Percentiles rank a stretch among this genome's conserved stretches.
Evolutionary conservation across 129 eudicot species (phyloP).

Genomic region (Heracleum sosnowskyi): DNA sequence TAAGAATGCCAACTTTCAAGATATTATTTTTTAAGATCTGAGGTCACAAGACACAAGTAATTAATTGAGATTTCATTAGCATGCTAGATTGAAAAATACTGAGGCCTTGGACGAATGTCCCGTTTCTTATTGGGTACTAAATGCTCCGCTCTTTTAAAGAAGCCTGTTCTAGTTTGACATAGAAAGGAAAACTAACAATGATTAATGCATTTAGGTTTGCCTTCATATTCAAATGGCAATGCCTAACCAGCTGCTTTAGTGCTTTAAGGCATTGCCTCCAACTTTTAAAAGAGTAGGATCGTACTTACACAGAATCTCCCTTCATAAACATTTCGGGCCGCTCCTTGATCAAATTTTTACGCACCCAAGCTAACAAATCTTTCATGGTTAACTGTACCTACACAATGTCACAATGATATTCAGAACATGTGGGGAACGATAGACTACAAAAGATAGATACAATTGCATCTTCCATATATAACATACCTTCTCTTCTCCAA

Average conservation of each 20-base stretch:
- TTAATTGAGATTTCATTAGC: no score
- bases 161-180: neutral
- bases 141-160: neutral
- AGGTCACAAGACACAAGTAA: neutral
- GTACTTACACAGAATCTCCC: constrained; percentile 86
- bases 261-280: neutral
- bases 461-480: neutral
- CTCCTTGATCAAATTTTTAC: constrained; percentile 79
- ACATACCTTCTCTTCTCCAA: constrained; percentile 55
- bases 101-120: neutral
- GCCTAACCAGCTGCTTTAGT: neutral
- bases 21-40: neutral
- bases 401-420: constrained; percentile 1
- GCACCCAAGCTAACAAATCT: constrained; percentile 76
- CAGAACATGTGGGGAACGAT: neutral
- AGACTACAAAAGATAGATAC: neutral
- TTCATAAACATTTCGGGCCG: constrained; percentile 98
- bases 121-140: no score
- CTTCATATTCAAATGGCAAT: neutral
- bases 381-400: constrained; percentile 73
- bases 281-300: neutral
- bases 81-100: neutral
- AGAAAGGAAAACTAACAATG: neutral
- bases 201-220: no score
- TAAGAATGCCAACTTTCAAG: neutral